Evolutionary conservation across 1,284 basidiomycete species (phyloP).

Genomic region (Albatrellus sp.): DNA sequence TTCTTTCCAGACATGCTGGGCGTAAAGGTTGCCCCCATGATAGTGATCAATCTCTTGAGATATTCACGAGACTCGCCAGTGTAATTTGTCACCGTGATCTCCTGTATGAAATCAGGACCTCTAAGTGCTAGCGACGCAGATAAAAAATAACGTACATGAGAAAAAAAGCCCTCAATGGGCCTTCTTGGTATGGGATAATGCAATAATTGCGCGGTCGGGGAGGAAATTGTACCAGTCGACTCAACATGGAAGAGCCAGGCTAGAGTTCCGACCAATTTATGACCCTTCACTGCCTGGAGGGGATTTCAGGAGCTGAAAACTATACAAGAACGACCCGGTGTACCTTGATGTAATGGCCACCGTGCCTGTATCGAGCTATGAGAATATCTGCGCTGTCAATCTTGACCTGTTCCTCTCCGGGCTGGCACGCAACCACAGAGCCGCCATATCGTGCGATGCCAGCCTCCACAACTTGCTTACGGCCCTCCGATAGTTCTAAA

Average conservation of each 20-base stretch:
- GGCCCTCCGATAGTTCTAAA: conserved; percentile 35
- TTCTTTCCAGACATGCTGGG: conserved; percentile 67
- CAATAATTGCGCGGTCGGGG: conserved; percentile 55
- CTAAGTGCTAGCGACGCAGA: neutral
- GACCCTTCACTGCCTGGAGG: conserved; percentile 38
- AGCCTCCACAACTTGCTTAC: conserved; percentile 41
- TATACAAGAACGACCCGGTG: conserved; percentile 6
- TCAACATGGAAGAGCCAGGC: conserved; percentile 76
- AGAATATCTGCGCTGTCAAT: conserved; percentile 51
- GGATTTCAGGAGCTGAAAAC: conserved; percentile 3
- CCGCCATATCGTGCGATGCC: conserved; percentile 50
- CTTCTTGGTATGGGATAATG: conserved; percentile 42
- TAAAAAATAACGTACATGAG: conserved; percentile 19
- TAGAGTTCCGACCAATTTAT: conserved; percentile 65
- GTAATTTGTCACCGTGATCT: conserved; percentile 81
- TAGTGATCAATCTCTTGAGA: conserved; percentile 67
- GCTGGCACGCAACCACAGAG: conserved; percentile 27
- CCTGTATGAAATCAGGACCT: conserved; percentile 22
- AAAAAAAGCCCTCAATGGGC: conserved; percentile 26
- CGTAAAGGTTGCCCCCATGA: conserved; percentile 73
- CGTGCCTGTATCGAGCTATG: conserved; percentile 56
- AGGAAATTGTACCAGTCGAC: conserved; percentile 42
- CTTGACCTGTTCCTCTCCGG: conserved; percentile 22
- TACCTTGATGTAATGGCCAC: conserved; percentile 57
- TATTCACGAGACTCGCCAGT: conserved; percentile 77